phyloP scores from a whole-genome alignment of 495 filamentous ascomycete genomes.

The Bombardia bombarda region DNA sequence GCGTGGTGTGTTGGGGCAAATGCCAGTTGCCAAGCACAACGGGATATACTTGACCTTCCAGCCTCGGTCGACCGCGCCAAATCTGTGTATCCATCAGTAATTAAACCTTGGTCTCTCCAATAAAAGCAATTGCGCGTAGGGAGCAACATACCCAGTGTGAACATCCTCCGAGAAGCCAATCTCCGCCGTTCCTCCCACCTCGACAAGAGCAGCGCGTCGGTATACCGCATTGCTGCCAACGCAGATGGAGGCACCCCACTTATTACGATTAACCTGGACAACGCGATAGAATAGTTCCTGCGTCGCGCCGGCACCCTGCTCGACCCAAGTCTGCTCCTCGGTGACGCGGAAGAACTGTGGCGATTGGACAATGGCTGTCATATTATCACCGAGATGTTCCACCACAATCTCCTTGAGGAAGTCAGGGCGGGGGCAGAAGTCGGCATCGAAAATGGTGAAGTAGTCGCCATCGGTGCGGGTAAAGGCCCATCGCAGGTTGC shows the following conservation, averaged over 20 bases:
- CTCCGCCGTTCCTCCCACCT: conserved; percentile 23
- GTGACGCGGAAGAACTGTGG: conserved; percentile 25
- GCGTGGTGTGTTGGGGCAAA: conserved; percentile 26
- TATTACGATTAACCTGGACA: conserved; percentile 25
- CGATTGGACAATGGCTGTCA: conserved; percentile 22
- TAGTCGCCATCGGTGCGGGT: conserved; percentile 18
- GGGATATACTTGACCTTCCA: conserved; percentile 29
- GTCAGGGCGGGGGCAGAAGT: conserved; percentile 24
- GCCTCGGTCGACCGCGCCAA: conserved; percentile 24
- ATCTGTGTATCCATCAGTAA: too few species aligned
- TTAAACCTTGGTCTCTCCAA: too few species aligned
- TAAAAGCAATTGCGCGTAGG: too few species aligned
- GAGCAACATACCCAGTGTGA: conserved; percentile 21
- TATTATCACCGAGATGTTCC: conserved; percentile 22
- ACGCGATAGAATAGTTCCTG: conserved; percentile 28
- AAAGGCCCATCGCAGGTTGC: conserved; percentile 26
- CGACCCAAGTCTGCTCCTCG: conserved; percentile 25
- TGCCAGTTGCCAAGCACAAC: conserved; percentile 23
- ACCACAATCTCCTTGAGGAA: conserved; percentile 22
- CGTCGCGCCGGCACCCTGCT: conserved; percentile 26
- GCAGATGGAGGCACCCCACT: conserved; percentile 26
- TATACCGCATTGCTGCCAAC: conserved; percentile 26
- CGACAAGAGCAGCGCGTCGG: conserved; percentile 16
- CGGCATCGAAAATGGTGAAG: conserved; percentile 28
- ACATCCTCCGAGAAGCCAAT: conserved; percentile 29